phyloP scores from a whole-genome alignment of 2,329 filamentous ascomycete species.

The Colletotrichum siamense region DNA sequence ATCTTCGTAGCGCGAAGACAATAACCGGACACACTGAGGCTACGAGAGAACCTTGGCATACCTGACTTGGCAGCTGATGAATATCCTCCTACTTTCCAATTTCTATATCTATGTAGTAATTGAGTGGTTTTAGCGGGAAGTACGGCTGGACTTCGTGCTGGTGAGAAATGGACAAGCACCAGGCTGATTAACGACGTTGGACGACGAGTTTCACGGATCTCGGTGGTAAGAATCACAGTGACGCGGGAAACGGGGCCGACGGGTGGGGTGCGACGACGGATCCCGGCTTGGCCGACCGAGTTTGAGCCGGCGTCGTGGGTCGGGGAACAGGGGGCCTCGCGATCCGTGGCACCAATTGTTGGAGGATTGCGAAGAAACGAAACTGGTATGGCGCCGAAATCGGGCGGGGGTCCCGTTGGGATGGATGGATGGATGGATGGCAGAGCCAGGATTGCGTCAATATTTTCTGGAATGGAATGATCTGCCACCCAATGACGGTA shows the following conservation, averaged over 20 bases:
- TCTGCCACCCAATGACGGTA: neutral
- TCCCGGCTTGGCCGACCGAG: constrained; percentile 8
- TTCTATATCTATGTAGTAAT: neutral
- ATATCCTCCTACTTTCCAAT: neutral
- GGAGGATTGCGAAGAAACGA: neutral
- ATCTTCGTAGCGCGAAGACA: too few species aligned
- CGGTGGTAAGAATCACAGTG: neutral
- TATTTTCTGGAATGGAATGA: neutral
- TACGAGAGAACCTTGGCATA: too few species aligned
- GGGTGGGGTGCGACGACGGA: neutral
- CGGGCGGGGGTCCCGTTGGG: neutral
- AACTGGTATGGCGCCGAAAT: neutral
- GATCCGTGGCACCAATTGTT: neutral
- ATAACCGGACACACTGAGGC: too few species aligned
- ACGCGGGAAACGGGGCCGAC: neutral
- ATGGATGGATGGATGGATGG: neutral
- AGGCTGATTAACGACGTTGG: neutral
- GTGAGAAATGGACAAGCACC: neutral
- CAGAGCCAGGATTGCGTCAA: neutral
- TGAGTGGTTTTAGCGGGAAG: neutral
- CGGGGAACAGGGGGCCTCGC: neutral
- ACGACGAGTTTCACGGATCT: neutral
- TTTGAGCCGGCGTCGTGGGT: neutral
- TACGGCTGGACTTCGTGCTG: neutral
- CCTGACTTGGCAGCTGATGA: too few species aligned